Base-by-base conservation (phyloP, 805 yeast genomes). In the Scheffersomyces stipitis region DNA sequence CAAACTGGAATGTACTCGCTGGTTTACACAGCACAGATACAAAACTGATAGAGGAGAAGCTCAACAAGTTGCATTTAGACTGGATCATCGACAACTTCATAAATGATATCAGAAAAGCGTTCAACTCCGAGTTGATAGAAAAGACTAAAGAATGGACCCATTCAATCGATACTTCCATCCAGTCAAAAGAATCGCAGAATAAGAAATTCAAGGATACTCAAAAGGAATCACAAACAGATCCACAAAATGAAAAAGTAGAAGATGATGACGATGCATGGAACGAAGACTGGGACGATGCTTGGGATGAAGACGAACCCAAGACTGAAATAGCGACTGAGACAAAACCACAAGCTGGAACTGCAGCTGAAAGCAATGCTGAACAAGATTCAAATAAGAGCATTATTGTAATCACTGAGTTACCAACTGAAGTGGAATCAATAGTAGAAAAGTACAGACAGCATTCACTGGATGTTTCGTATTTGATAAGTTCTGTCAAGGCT, bases 11-110 rank as follows among this genome's bases (percentile, higher is more conserved):
- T 17, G 38, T 61, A 20, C 23, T 40, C 12, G 27, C 28, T 6
- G 31, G 34, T 12, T 27, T 40, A 15, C 26, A 42, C 36, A 13
- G 42, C 44, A 29, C 39, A 26, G 30, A 40, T 51, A 6, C 41
- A 38, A 5, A 45, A 36, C 15, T 46, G 48, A 39, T 60, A 17
- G 45, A 53, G 13, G 58, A 52, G 5, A 50, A 56, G 15, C 46
- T 67, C 33, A 46, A 56, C 24, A 46, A 43, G 14, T 47, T 66
- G 23, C 52, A 65, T 38, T 28, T 42, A 24, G 54, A 65, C 31
- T 66, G 68, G 65, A 37, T 58, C 3, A 40, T 55, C 10, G 66
- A 64, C 30, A 58, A 55, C 28, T 65, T 56, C 41, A 58, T 68
- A 26, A 54, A 61, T 28, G 44, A 45, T 33, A 50, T 67, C 14